phyloP scores from a whole-genome alignment of 169 alveolate species.

The Perkinsus olseni region DNA sequence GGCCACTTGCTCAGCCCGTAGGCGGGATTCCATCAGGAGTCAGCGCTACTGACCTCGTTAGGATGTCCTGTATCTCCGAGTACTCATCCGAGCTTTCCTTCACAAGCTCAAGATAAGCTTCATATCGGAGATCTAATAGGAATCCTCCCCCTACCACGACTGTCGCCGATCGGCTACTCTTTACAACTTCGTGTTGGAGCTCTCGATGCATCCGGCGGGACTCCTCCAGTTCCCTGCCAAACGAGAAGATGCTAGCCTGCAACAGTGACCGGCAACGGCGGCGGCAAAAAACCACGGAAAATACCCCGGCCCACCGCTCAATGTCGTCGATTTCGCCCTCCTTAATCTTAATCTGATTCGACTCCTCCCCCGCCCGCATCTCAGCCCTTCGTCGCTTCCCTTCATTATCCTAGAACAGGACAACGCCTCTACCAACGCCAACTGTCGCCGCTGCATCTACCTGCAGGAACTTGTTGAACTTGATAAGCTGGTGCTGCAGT shows the following conservation, averaged over 20 bases:
- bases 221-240: neutral
- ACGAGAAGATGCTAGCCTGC: too few species aligned
- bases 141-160: too few species aligned
- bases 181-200: neutral
- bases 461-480: slow-evolving; percentile 6
- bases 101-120: neutral
- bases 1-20: too few species aligned
- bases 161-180: too few species aligned
- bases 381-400: slow-evolving; percentile 6
- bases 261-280: too few species aligned
- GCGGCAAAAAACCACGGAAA: too few species aligned
- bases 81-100: slow-evolving; percentile 4
- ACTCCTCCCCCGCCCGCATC: slow-evolving; percentile 1
- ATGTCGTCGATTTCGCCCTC: neutral
- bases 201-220: neutral
- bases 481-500: slow-evolving; percentile 1
- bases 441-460: too few species aligned
- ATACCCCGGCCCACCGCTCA: too few species aligned
- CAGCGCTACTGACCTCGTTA: neutral
- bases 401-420: neutral
- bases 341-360: neutral
- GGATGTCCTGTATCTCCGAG: slow-evolving; percentile 2
- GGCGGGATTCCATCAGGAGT: too few species aligned
- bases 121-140: neutral
- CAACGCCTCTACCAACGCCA: too few species aligned